A percentile compares a stretch with the other conserved stretches of the same genome.
phyloP scores from a whole-genome alignment of 306 rosid species.

The Amphicarpaea edgeworthii region DNA sequence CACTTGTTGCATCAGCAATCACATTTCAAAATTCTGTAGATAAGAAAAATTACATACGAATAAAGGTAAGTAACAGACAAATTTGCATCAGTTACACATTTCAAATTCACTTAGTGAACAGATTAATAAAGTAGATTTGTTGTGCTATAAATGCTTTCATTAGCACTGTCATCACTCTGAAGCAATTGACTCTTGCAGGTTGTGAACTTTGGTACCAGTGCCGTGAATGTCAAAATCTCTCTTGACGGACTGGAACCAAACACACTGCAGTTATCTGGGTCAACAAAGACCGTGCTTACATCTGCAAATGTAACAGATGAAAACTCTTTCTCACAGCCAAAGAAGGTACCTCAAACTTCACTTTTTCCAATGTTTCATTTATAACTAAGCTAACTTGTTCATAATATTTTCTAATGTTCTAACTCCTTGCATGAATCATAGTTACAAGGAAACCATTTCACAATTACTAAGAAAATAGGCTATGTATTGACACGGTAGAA shows the following conservation, averaged over 20 bases:
- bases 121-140: conserved; percentile 7
- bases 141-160: conserved; percentile 8
- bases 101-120: neutral
- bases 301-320: conserved; percentile 80
- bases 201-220: conserved; percentile 75
- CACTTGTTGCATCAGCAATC: too few species aligned
- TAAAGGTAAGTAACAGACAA: too few species aligned
- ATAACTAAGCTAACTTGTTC: neutral
- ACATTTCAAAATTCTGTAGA: too few species aligned
- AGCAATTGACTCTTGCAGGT: conserved; percentile 60
- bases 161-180: conserved; percentile 20
- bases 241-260: conserved; percentile 61
- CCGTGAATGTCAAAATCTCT: conserved; percentile 63
- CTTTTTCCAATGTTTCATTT: neutral
- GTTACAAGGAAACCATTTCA: conserved; percentile 5
- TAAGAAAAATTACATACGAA: too few species aligned
- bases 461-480: neutral
- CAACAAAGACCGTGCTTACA: conserved; percentile 69
- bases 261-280: conserved; percentile 55
- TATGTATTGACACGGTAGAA: too few species aligned
- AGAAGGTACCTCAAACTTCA: conserved; percentile 62
- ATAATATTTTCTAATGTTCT: conserved; percentile 1
- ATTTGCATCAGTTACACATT: too few species aligned
- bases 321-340: conserved; percentile 78
- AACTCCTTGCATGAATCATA: conserved; percentile 21